Percentiles rank a stretch among this genome's conserved stretches.
Evolutionary conservation across 2,329 filamentous ascomycete genomes (phyloP).

Genomic region (Colletotrichum sp.): DNA sequence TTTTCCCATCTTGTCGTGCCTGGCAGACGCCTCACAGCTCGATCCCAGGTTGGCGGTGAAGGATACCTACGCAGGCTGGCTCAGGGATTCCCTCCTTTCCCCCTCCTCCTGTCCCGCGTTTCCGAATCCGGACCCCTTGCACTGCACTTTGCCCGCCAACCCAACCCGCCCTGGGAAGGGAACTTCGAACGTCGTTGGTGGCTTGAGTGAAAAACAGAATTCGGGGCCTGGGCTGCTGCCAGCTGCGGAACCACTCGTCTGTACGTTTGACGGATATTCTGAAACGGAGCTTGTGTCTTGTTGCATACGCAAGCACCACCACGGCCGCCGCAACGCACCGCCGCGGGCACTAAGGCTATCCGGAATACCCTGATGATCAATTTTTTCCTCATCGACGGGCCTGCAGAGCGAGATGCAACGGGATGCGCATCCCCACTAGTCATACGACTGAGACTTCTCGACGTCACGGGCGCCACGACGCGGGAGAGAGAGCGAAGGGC

Average conservation of each 20-base stretch:
- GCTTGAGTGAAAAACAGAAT: background rate
- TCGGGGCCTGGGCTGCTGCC: background rate
- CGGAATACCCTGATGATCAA: slow-evolving; percentile 7
- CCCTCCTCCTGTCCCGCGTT: slow-evolving; percentile 12
- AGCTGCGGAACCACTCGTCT: slow-evolving; percentile 7
- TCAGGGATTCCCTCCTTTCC: slow-evolving; percentile 24
- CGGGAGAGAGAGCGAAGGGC: background rate
- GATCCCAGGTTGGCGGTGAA: slow-evolving; percentile 26
- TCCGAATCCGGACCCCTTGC: slow-evolving; percentile 16
- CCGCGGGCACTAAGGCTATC: background rate
- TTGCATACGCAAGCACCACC: slow-evolving; percentile 9
- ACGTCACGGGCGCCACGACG: background rate
- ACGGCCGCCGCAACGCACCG: background rate
- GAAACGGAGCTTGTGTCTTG: slow-evolving; percentile 19
- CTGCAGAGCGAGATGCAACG: background rate
- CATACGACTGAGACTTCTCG: slow-evolving; percentile 14
- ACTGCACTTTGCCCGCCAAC: background rate
- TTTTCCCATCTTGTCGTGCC: slow-evolving; percentile 17
- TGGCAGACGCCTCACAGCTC: slow-evolving; percentile 17
- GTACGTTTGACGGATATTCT: slow-evolving; percentile 11
- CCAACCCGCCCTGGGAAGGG: background rate
- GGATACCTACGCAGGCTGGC: background rate
- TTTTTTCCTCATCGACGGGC: background rate
- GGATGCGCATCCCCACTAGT: background rate
- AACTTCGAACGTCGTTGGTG: background rate